Evolutionary conservation across 176 grass and related monocot genomes (phyloP).

Genomic region (Musa troglodytarum): DNA sequence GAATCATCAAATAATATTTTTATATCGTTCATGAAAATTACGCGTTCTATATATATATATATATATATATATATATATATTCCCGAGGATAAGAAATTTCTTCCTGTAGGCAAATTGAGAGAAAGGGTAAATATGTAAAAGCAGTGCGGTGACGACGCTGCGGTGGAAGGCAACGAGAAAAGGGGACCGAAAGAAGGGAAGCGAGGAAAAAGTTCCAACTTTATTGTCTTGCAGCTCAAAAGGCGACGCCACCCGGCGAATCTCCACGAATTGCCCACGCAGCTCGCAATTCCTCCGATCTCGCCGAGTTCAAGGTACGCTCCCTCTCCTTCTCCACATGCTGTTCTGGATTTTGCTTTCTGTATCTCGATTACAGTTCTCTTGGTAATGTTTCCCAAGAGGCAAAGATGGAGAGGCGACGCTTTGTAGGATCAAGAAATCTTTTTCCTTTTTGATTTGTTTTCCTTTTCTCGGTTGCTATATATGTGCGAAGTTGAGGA

Average conservation of each 20-base stretch:
- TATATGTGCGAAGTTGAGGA: background rate
- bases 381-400: background rate
- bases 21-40: too few relatives aligned
- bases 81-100: too few relatives aligned
- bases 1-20: too few relatives aligned
- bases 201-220: background rate
- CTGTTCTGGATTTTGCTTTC: background rate
- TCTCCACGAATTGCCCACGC: background rate
- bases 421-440: background rate
- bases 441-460: background rate
- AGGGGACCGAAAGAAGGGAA: background rate
- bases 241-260: background rate
- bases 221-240: background rate
- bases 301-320: background rate
- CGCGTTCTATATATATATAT: too few relatives aligned
- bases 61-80: too few relatives aligned
- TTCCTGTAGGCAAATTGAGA: too few relatives aligned
- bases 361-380: background rate
- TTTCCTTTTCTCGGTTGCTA: background rate
- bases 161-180: background rate
- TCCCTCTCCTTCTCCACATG: background rate
- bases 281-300: background rate
- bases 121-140: too few relatives aligned
- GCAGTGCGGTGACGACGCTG: too few relatives aligned
- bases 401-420: background rate